Conservation (phyloP, 1,284 basidiomycete genomes). For the Lentinus polychrous region DNA sequence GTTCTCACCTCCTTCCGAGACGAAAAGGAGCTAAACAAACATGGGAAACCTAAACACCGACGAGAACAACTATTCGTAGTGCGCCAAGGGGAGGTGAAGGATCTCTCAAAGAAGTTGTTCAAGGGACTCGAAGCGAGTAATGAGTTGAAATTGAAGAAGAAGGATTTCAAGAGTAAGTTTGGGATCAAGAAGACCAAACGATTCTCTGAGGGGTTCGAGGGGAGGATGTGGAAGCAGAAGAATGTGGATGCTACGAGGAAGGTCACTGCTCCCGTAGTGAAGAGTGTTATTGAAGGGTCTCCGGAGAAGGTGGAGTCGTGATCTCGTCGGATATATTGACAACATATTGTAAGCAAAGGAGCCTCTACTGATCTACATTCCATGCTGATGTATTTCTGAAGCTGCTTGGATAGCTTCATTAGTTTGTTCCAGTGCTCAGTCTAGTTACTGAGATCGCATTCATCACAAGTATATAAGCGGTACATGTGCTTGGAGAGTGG, state of each 20-base stretch:
- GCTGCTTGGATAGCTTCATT: too few relatives aligned
- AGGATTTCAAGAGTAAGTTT: conserved; percentile 25
- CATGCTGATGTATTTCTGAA: too few relatives aligned
- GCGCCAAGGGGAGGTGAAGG: conserved; percentile 21
- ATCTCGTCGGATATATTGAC: too few relatives aligned
- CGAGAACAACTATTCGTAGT: conserved; percentile 70
- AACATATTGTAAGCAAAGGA: too few relatives aligned
- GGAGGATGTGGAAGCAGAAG: conserved; percentile 67
- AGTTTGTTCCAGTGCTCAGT: too few relatives aligned
- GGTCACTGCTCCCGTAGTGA: conserved; percentile 71
- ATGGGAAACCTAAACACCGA: conserved; percentile 52
- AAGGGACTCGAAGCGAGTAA: conserved; percentile 50
- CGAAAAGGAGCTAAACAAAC: conserved; percentile 33
- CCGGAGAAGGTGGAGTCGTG: not conserved
- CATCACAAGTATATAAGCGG: too few relatives aligned
- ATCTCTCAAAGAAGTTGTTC: conserved; percentile 36
- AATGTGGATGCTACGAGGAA: conserved; percentile 76
- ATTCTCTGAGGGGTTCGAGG: conserved; percentile 25
- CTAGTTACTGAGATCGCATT: too few relatives aligned
- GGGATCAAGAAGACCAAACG: conserved; percentile 20
- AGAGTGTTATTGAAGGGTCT: conserved; percentile 30
- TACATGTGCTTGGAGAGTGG: too few relatives aligned
- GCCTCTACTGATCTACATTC: too few relatives aligned
- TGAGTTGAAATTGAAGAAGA: conserved; percentile 43
- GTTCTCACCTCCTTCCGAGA: conserved; percentile 66